Evolutionary conservation across 2,329 filamentous ascomycete genomes (phyloP), one percentile per base, ranked within the genome.

Genomic region (Aspergillus pseudoglaucus): DNA sequence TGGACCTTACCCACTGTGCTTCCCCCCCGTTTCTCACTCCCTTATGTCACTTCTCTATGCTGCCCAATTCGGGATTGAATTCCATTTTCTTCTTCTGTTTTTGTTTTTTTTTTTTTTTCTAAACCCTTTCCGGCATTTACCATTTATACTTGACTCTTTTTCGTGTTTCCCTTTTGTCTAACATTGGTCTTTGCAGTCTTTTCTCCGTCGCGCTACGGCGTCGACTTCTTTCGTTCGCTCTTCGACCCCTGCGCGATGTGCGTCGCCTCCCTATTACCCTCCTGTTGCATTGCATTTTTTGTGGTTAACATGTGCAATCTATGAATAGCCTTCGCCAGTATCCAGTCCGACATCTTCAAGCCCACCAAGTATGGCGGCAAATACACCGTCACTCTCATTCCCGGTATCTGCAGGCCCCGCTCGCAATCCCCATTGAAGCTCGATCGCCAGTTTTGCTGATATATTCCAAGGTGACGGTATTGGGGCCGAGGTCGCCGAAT

Each of bases 301-400:
- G 45, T 56, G 30, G 44, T 56, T 63, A 53, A 61, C 50, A 44
- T 53, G 52, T 44, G 46, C 48, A 46, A 54, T 32, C n/a, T 54
- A 30, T 30, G 25, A 30, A 12, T 30, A 79, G 76, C 75, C 57
- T 77, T 90, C 70, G 88, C 89, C 62, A 95, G 88, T 56, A 79
- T 95, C 62, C 83, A 90, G 74, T 87, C 87, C 70, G 93, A 97
- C 75, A 91, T 97, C 75, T 96, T 97, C 83, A 95, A 96, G 82
- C 90, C 90, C 62, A 90, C 91, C 77, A 93, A 97, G 81, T 97
- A 90, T 73, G 93, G 93, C 72, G 89, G 91, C 77, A 98, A 97
- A 79, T 98, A 97, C 82, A 98, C 93, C 33, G 91, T 96, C 63
- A 96, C 91, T 57, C 81, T 98, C 67, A 97, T 98, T 71, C 93